Base-by-base conservation (phyloP, 2,329 filamentous ascomycete genomes). In the Scleromitrula shiraiana region DNA sequence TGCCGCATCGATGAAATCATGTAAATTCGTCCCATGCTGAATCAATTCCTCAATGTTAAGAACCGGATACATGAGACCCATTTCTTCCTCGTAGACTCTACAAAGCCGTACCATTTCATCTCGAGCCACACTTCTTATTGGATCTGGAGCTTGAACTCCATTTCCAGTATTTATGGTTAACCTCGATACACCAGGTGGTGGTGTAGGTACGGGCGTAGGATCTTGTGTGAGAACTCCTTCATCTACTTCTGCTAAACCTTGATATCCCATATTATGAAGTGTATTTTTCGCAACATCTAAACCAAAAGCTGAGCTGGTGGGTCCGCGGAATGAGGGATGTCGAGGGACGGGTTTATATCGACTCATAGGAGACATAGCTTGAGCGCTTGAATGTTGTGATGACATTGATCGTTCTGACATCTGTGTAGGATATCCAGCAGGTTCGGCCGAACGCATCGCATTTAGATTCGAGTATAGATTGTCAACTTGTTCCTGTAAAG, bases 21-120 rank as follows among this genome's bases (percentile, higher is more conserved):
- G 83, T 1, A 95, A 69, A 50, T 75, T 74, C 53, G 77, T 81
- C 6, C 83, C 82, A 63, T 95, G 85, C 5, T 72, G 70, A 30
- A 86, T 80, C 32, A 94, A 70, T 35, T 75, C 74, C 35, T 85
- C 78, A 29, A 95, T 84, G 56, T 87, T 78, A 39, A 95, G 66
- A 4, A 95, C 78, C 0, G 91, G 91, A 64, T 95, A 95, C 88
- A 95, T 94, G 59, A 91, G 78, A 36, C 88, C 88, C 59, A 94
- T 83, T 63, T 96, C 90, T 59, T 96, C 89, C 56, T 95, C 86
- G 61, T 93, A 91, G 0, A 94, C 71, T 12, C 78, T 75, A 55
- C 87, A 88, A 12, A 96, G 68, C 1, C 88, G 79, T 17, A 91
- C 65, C 59, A 93, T 87, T 61, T 96, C 89, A 29, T 89, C 80